These are phyloP conservation scores for Calonectria hongkongensis DNA, from an alignment of 2,329 filamentous ascomycete species.

Conservation along the genomic window DNA sequence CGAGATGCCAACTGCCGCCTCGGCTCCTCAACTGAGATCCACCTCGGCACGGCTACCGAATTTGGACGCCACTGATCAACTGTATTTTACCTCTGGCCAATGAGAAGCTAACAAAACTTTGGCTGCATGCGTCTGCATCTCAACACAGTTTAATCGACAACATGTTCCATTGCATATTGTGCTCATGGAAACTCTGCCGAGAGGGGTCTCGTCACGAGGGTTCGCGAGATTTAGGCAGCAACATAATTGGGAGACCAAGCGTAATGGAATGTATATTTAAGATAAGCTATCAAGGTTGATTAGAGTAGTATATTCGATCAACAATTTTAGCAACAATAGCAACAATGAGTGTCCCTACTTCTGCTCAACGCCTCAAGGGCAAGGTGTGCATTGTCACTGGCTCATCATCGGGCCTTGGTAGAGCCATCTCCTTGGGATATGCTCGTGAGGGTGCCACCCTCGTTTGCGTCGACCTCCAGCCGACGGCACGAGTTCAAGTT, in stretches of 20 bases:
- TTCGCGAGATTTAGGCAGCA: constrained; percentile 23
- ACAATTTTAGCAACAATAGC: constrained; percentile 15
- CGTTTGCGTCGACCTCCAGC: constrained; percentile 64
- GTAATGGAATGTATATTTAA: neutral
- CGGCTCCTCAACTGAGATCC: constrained; percentile 6
- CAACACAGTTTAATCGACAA: neutral
- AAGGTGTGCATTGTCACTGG: constrained; percentile 67
- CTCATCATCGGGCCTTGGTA: constrained; percentile 66
- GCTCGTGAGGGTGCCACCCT: constrained; percentile 64
- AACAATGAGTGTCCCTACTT: constrained; percentile 25
- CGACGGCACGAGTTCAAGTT: constrained; percentile 52
- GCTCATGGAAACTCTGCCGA: constrained; percentile 31
- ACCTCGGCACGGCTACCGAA: constrained; percentile 22
- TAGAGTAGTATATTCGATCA: neutral
- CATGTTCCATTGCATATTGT: neutral
- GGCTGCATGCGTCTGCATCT: constrained; percentile 28
- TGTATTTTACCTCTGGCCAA: constrained; percentile 14
- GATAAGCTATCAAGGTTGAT: neutral
- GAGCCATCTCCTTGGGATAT: constrained; percentile 67
- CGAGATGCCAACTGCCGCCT: neutral
- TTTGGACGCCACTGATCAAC: neutral
- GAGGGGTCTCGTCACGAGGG: constrained; percentile 21
- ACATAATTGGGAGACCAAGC: neutral
- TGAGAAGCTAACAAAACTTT: constrained; percentile 2
- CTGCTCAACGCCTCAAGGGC: constrained; percentile 36